Evolutionary conservation across 108 stramenopile species (phyloP).

Genomic region (Nitzschia inconspicua): DNA sequence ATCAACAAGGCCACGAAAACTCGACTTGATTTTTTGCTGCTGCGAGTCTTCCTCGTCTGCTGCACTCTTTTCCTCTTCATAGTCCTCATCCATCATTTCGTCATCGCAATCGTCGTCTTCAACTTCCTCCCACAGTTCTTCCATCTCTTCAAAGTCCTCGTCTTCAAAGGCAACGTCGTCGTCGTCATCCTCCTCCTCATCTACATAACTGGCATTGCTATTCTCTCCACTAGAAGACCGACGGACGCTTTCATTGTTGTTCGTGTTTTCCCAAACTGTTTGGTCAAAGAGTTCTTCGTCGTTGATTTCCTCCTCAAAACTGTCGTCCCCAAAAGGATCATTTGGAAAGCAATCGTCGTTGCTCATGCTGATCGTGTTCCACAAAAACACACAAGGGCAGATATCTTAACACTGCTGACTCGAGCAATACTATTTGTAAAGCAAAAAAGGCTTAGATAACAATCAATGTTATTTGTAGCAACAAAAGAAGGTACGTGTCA

Average conservation of each 20-base stretch:
- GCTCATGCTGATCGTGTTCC: too few species aligned
- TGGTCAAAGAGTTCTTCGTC: background rate
- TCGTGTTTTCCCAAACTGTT: background rate
- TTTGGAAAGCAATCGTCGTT: too few species aligned
- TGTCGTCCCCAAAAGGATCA: too few species aligned
- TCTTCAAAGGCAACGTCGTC: background rate
- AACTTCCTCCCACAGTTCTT: background rate
- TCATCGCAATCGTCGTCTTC: background rate
- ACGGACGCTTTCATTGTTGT: background rate
- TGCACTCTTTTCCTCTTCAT: constrained; percentile 1
- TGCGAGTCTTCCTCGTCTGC: constrained; percentile 9
- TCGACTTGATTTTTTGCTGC: background rate
- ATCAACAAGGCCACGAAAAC: background rate
- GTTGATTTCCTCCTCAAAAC: background rate
- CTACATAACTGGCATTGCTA: background rate
- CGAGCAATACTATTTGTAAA: too few species aligned
- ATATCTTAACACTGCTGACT: too few species aligned
- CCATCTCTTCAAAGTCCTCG: constrained; percentile 1
- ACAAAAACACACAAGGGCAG: too few species aligned
- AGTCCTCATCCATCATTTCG: constrained; percentile 14
- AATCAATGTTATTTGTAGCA: too few species aligned
- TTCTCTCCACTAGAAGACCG: background rate
- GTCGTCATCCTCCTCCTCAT: constrained; percentile 1
- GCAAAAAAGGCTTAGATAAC: too few species aligned
- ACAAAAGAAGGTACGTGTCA: too few species aligned